phyloP scores from a whole-genome alignment of 2,329 filamentous ascomycete species.

The Alternaria dauci region DNA sequence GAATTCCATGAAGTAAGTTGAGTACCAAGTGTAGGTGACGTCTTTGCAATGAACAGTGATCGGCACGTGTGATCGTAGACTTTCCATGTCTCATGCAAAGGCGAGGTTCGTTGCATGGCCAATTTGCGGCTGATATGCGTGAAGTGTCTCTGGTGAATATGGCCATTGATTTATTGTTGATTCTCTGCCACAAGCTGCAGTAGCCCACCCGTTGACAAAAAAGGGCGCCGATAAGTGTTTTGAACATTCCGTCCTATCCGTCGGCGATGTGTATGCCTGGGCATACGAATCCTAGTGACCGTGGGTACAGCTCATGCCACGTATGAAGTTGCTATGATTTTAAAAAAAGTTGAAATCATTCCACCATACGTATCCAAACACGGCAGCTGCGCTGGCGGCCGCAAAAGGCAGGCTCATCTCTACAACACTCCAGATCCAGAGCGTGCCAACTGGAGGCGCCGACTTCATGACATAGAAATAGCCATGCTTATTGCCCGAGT shows the following conservation, averaged over 20 bases:
- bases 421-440: conserved; percentile 94
- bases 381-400: conserved; percentile 61
- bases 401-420: conserved; percentile 80
- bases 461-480: conserved; percentile 93
- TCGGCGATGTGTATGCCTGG: background rate
- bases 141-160: background rate
- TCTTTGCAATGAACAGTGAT: background rate
- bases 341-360: conserved; percentile 62
- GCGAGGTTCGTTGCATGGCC: background rate
- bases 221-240: background rate
- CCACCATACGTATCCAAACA: conserved; percentile 63
- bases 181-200: background rate
- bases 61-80: too few relatives aligned
- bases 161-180: background rate
- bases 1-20: background rate
- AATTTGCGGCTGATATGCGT: background rate
- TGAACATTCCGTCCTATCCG: background rate
- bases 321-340: background rate
- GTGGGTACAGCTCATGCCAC: background rate
- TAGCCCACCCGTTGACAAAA: background rate
- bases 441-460: conserved; percentile 83
- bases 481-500: conserved; percentile 78
- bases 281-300: too few relatives aligned
- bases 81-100: background rate
- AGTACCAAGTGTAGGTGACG: background rate